Percentiles rank a stretch among this genome's conserved stretches.
Conservation (phyloP, 2,329 filamentous ascomycete genomes). For the Leptographium wingfieldii region DNA sequence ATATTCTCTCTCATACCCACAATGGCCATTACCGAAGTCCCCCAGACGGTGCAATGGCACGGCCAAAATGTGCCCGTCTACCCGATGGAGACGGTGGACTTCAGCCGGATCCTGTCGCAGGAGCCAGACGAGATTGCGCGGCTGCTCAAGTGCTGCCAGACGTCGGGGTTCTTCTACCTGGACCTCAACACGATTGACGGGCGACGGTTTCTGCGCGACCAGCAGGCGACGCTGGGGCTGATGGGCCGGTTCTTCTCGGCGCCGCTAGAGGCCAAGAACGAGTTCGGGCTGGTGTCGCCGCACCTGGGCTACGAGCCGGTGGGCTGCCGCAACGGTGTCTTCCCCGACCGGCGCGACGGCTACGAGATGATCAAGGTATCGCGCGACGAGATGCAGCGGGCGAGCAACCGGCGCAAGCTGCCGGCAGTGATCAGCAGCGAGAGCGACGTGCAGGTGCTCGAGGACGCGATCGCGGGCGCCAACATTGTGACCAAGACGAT, state of each 20-base stretch:
- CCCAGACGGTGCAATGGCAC: slow-evolving; percentile 34
- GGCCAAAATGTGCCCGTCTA: slow-evolving; percentile 37
- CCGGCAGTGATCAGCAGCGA: slow-evolving; percentile 33
- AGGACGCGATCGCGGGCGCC: slow-evolving; percentile 35
- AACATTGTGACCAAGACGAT: slow-evolving; percentile 39
- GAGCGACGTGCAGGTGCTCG: slow-evolving; percentile 30
- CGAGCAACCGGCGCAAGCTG: slow-evolving; percentile 30
- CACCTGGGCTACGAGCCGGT: slow-evolving; percentile 41
- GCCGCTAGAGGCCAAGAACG: slow-evolving; percentile 41
- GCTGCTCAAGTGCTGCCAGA: slow-evolving; percentile 33
- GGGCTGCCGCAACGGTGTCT: slow-evolving; percentile 34
- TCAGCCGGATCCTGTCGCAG: slow-evolving; percentile 37
- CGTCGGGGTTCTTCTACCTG: slow-evolving; percentile 43
- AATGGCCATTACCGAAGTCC: slow-evolving; percentile 7
- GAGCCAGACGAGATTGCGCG: slow-evolving; percentile 41
- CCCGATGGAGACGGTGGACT: slow-evolving; percentile 39
- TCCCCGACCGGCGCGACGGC: slow-evolving; percentile 34
- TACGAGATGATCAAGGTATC: slow-evolving; percentile 38
- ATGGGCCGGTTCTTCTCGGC: slow-evolving; percentile 44
- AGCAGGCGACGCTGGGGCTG: slow-evolving; percentile 37
- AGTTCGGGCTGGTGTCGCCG: slow-evolving; percentile 39
- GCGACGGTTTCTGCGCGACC: slow-evolving; percentile 37
- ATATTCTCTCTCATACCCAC: neutral
- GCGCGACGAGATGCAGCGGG: slow-evolving; percentile 33
- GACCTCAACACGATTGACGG: slow-evolving; percentile 40